Base-by-base conservation (phyloP, 2,329 filamentous ascomycete species). In the Colletotrichum tamarilloi region DNA sequence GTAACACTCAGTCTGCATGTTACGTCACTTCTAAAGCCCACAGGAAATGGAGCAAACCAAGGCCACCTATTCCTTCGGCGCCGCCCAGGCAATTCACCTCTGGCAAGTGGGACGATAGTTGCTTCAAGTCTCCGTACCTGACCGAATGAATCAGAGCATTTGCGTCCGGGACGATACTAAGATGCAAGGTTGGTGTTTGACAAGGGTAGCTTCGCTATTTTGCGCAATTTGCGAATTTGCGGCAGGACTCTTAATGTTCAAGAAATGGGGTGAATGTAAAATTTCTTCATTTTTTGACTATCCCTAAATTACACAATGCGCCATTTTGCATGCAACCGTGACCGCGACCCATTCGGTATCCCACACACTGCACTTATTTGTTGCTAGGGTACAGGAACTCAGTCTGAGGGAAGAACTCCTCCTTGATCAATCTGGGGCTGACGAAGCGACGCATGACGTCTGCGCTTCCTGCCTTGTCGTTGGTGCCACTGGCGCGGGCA, bases 401-500 rank as follows among this genome's bases (percentile, higher is more conserved):
- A 14, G 58, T 60, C 55, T 65, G 32, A 26, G 24, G 68, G 62
- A 70, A 70, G 77, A 94, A 95, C 85, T 95, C 93, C 87, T 95
- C 93, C 89, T 94, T 94, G 78, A 94, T 88, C 56, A 89, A 90
- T 75, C 92, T 85, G 78, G 89, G 84, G 81, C 91, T 93, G 67
- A 93, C 91, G 80, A 93, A 94, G 59, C 92, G 86, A 69, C 85
- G 87, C 77, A 94, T 81, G 75, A 93, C 81, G 81, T 90, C 91
- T 76, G 86, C 82, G 78, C 90, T 92, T 42, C 92, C 92, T 19
- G 92, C 91, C 87, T 94, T 93, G 83, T 94, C 92, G 80, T 94
- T 93, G 26, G 92, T 94, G 32, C 92, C 92, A 74, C 89, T 92
- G 8, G 91, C 91, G 75, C 92, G 86, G 14, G 90, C 88, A 65